A percentile compares a stretch with the other conserved stretches of the same genome.
Evolutionary conservation across 345 rosid species (phyloP).

Genomic region (Gossypium stocksii): DNA sequence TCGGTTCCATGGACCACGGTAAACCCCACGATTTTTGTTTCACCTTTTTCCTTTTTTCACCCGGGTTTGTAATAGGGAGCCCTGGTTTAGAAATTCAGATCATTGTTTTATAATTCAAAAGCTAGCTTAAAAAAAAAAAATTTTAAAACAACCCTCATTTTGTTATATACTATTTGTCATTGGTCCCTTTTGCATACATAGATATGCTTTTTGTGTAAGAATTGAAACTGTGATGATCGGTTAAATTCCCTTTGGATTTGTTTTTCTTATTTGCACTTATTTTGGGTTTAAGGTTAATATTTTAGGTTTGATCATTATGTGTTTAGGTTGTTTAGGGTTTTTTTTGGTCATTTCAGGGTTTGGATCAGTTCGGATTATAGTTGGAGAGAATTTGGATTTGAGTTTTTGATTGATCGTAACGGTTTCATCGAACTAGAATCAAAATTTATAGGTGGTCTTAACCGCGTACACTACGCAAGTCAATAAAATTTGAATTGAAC

Average conservation of each 20-base stretch:
- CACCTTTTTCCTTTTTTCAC: neutral
- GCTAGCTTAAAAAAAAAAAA: slow-evolving; percentile 20
- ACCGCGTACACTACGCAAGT: too few relatives aligned
- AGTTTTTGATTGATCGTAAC: too few relatives aligned
- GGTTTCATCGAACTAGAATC: too few relatives aligned
- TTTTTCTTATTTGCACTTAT: neutral
- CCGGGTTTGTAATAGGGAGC: slow-evolving; percentile 45
- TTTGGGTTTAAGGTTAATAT: too few relatives aligned
- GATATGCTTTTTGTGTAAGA: slow-evolving; percentile 2
- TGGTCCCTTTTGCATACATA: neutral
- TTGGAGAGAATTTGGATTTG: too few relatives aligned
- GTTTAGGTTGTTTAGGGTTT: too few relatives aligned
- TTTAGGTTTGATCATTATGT: too few relatives aligned
- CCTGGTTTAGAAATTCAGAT: slow-evolving; percentile 44
- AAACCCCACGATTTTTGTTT: slow-evolving; percentile 30
- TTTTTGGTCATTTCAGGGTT: too few relatives aligned
- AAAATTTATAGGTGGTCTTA: too few relatives aligned
- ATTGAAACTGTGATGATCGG: neutral
- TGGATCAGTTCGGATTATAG: too few relatives aligned
- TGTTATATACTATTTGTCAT: neutral
- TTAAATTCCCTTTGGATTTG: neutral
- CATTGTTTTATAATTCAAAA: slow-evolving; percentile 34
- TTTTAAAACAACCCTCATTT: neutral
- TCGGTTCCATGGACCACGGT: slow-evolving; percentile 29
- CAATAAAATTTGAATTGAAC: too few relatives aligned